Base-by-base conservation (phyloP, 345 rosid genomes). In the Arabis hirsuta region DNA sequence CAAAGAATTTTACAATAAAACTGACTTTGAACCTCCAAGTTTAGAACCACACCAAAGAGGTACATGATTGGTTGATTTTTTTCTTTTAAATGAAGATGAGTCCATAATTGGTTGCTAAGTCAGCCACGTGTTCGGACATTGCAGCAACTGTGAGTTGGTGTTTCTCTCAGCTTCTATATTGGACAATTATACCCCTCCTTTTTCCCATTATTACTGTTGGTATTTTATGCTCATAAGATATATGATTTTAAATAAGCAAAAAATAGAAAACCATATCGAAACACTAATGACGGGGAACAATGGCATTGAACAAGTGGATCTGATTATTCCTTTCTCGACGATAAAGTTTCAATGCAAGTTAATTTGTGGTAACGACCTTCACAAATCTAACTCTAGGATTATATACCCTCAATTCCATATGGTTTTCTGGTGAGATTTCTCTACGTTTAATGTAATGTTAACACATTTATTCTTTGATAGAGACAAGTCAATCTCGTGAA, bases 61-160 rank as follows among this genome's bases (percentile, higher is more conserved):
- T 43, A 41, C 31, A 67, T 74, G 62, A 74, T 74, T 74, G 63
- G 62, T 74, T 59, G 62, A 51, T 67, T 20, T 14, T 34, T 14
- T 47, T 12, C 20, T 51, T 38, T 58, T 67, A 43, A 60, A 58
- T 50, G 67, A 5, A 65, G 39, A 32, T 51, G 68, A 69, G 69
- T 61, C 50, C 69, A 75, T 53, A 61, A 32, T 66, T 73, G 59
- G 72, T 65, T 65, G 59, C 7, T 65, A 73, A 26, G 51, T 12
- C 41, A 67, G 20, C 69, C 78, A 74, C 78, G 78, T 74, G 73
- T 74, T 24, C 50, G 55, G 69, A 73, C 77, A 65, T 6, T 56
- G 32, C 31, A 56, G 44, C 77, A 52, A 55, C 13, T 32, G 7
- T 73, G 66, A 47, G 71, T 65, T 73, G 53, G 67, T 73, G 65